Evolutionary conservation across 1,284 basidiomycete genomes (phyloP), one percentile per base, ranked within the genome.

Genomic region (Lignosus rhinocerotis): DNA sequence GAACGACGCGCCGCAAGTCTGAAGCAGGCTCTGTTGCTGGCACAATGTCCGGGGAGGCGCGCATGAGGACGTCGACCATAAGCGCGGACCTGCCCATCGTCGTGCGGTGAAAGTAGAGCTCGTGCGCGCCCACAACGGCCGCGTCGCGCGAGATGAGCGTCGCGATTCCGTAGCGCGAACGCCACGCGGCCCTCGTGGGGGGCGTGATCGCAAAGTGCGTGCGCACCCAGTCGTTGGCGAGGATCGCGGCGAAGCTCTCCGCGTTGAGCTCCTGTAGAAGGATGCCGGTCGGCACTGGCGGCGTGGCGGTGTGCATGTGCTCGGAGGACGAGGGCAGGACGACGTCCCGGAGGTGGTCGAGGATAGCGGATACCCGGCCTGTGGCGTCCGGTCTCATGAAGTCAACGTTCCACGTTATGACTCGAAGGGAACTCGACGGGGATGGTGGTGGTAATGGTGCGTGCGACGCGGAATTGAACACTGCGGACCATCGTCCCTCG

Each of bases 331-430:
- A 25, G 25, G 67, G 60, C 60, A 87, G 76, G 2, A 85, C 76
- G 8, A 79, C 74, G 42, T 71, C 67, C 65, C 80, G 79, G 57
- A 90, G 77, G 68, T 87, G 75, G 14, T 78, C 73, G 54, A 90
- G 73, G 16, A 77, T 78, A 2, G 75, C 70, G 2, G 61, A 59
- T 11, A 87, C 73, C 10, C 88, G 80, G 55, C 74, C 74, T 30
- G 72, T 71, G 8, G 67, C 67, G 42, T 74, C 64, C 0, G 68
- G 63, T 9, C 72, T 70, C 53, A 70, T 65, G 67, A 80, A 84
- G 67, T 87, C 81, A 50, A 90, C 67, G 69, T 90, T 90, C 88
- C 88, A 90, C 36, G 85, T 82, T 58, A 88, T 68, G 43, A 90
- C 66, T 46, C 75, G 75, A 47, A 88, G 64, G 34, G 67, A 25